Evolutionary conservation across 306 rosid genomes (phyloP).

Genomic region (Calophaca sinica): DNA sequence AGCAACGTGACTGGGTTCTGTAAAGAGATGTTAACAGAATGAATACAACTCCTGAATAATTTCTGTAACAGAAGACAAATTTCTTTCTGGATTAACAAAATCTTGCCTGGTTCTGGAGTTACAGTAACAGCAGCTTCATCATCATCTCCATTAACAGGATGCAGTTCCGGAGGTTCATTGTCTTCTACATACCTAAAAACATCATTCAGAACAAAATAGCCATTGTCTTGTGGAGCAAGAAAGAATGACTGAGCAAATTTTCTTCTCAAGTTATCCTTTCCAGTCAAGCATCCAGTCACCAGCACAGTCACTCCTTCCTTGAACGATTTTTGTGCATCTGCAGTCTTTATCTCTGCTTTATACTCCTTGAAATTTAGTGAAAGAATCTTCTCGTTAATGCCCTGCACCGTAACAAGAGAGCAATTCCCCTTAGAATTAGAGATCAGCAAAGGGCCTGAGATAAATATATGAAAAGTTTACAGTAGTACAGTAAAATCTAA

Average conservation of each 20-base stretch:
- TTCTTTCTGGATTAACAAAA: slow-evolving; percentile 6
- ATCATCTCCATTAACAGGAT: slow-evolving; percentile 53
- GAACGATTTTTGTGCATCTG: slow-evolving; percentile 76
- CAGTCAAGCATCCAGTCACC: slow-evolving; percentile 81
- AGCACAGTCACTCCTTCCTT: slow-evolving; percentile 74
- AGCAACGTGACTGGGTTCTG: slow-evolving; percentile 55
- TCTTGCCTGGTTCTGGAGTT: slow-evolving; percentile 63
- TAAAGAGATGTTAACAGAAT: slow-evolving; percentile 32
- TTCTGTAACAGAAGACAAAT: neutral
- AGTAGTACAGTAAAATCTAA: slow-evolving; percentile 34
- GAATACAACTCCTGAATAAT: slow-evolving; percentile 38
- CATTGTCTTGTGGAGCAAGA: slow-evolving; percentile 85
- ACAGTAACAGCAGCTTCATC: slow-evolving; percentile 44
- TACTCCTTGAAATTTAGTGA: slow-evolving; percentile 66
- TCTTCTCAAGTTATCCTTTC: slow-evolving; percentile 75
- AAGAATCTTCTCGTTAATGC: slow-evolving; percentile 74
- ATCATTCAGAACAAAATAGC: slow-evolving; percentile 80
- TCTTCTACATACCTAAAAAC: slow-evolving; percentile 78
- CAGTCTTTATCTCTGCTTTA: slow-evolving; percentile 79
- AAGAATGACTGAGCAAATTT: slow-evolving; percentile 77
- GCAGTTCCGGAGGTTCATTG: slow-evolving; percentile 50
- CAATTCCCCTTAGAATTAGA: slow-evolving; percentile 16
- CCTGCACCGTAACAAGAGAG: slow-evolving; percentile 54
- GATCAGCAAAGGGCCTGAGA: slow-evolving; percentile 7
- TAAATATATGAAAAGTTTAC: neutral